phyloP scores from a whole-genome alignment of 179 eudicot species.

The Spinacia oleracea region DNA sequence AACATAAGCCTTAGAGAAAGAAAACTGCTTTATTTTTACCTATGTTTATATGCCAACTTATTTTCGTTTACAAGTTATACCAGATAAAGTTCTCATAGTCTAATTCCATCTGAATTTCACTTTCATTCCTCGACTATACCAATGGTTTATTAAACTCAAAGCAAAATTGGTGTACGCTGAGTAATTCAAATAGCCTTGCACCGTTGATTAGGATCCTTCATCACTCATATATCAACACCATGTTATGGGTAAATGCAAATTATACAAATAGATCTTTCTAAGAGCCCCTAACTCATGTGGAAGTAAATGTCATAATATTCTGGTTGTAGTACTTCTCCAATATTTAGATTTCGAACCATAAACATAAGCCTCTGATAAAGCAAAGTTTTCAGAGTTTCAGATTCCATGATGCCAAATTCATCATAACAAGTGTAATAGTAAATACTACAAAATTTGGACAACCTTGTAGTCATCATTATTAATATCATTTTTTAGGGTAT shows the following conservation, averaged over 20 bases:
- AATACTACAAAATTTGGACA: no score
- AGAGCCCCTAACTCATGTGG: constrained; percentile 18
- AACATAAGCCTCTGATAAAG: constrained; percentile 13
- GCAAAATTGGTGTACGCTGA: constrained; percentile 17
- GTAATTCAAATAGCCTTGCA: constrained; percentile 33
- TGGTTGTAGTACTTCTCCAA: constrained; percentile 28
- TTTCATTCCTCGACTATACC: constrained; percentile 35
- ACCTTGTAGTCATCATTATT: no score
- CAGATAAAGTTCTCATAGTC: constrained; percentile 39
- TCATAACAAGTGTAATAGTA: no score
- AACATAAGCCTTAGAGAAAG: no score
- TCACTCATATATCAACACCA: constrained; percentile 38
- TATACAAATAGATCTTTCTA: constrained; percentile 30
- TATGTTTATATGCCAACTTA: constrained; percentile 24
- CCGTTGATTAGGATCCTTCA: constrained; percentile 41
- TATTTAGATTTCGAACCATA: constrained; percentile 7
- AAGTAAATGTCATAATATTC: constrained; percentile 7
- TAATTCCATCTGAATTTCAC: constrained; percentile 32
- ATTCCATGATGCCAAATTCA: no score
- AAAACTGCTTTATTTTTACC: no score
- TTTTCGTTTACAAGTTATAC: constrained; percentile 40
- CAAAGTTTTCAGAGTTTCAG: no score
- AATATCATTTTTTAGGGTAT: no score
- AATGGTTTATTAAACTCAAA: constrained; percentile 33
- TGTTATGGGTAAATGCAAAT: no score